phyloP scores from a whole-genome alignment of 2,329 filamentous ascomycete species.

The Juglanconis juglandina region DNA sequence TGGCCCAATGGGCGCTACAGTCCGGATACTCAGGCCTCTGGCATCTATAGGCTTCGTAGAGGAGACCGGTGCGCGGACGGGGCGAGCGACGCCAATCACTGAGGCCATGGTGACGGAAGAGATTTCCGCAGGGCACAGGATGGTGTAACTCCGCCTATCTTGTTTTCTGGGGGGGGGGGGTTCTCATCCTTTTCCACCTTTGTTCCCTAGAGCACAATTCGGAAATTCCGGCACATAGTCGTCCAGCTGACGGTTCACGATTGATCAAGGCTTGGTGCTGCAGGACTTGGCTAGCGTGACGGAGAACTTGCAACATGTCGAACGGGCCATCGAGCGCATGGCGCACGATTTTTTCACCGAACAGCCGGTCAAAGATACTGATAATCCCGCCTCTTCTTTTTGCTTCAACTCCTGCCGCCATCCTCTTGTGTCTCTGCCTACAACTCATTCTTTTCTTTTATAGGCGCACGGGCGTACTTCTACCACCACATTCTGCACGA shows the following conservation, averaged over 20 bases:
- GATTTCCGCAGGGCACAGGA: conserved; percentile 25
- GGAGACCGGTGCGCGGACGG: conserved; percentile 23
- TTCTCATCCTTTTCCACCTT: no score
- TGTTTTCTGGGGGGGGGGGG: no score
- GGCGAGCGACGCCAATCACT: conserved; percentile 24
- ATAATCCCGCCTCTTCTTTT: not conserved
- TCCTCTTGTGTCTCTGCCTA: no score
- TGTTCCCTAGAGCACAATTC: no score
- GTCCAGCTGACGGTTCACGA: no score
- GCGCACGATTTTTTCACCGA: conserved; percentile 33
- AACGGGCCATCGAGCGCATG: conserved; percentile 24
- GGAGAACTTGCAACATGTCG: no score
- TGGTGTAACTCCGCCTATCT: conserved; percentile 21
- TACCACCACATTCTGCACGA: conserved; percentile 35
- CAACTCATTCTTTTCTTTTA: not conserved
- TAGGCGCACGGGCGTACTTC: conserved; percentile 29
- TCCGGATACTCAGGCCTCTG: conserved; percentile 23
- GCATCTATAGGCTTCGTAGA: conserved; percentile 23
- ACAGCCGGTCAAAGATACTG: conserved; percentile 33
- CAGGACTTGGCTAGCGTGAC: no score
- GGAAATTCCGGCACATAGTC: no score
- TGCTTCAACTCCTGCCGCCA: no score
- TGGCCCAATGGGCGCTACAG: conserved; percentile 1
- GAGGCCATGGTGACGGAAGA: conserved; percentile 25
- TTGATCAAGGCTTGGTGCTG: no score